Evolutionary conservation across 768 basidiomycete species (phyloP), one percentile per base, ranked within the genome.

Genomic region (Leccinum broughii): DNA sequence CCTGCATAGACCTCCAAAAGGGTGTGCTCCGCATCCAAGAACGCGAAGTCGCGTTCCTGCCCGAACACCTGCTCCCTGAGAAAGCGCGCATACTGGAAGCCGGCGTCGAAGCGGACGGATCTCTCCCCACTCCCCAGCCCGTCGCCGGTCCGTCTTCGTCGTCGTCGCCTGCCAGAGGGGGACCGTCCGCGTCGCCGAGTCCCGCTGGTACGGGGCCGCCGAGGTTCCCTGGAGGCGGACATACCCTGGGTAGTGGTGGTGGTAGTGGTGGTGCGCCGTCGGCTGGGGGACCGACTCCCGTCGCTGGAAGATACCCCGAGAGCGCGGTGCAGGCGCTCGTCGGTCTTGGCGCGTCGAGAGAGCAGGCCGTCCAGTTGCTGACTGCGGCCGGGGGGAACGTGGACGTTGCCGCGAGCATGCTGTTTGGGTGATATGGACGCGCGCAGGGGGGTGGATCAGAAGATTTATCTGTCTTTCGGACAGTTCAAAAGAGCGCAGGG

Each of bases 41-140:
- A 17, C 84, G 92, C 14, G 93, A 97, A 74, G 88, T 99, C 9
- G 75, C 76, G 17, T 99, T 99, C 80, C 78, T 99, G 4, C 74
- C 93, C 2, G 97, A 99, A 77, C 97, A 99, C 73, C 92, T 98
- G 75, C 82, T 99, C 4, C 96, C 95, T 1, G 87, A 88, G 10
- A 89, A 90, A 68, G 90, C 88, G 5, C 83, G 86, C 22, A 75
- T 77, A 56, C 61, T 76, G 41, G 77, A 81, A 14, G 63, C 68
- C 9, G 76, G 72, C 24, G 70, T 67, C 51, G 71, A 76, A 6
- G 56, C 65, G 30, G 64, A 70, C 14, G 56, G 64, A 5, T 65
- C 66, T 6, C 65, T 66, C 13, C 57, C 69, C 17, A 62, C 66
- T 0, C 46, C 61, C 37, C 63, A 65, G 4, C 54, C 71, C 0